Conservation (phyloP, 1,284 basidiomycete species). For the Pisolithus thermaeus region DNA sequence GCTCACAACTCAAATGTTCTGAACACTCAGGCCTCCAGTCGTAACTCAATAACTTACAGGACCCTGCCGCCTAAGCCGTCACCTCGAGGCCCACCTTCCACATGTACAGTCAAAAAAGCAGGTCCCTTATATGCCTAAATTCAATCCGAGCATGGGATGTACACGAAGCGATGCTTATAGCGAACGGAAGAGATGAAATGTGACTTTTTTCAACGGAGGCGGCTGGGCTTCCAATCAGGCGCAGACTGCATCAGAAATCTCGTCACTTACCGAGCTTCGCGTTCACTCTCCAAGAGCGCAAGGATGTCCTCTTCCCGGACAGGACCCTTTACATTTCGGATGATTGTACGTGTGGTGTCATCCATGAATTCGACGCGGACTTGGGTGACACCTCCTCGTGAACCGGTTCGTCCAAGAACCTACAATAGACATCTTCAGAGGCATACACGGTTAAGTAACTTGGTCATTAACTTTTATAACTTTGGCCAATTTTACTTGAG, state of each 20-base stretch:
- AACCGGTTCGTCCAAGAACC: constrained; percentile 98
- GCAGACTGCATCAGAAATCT: not conserved
- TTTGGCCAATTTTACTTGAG: constrained; percentile 91
- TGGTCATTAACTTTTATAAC: constrained; percentile 75
- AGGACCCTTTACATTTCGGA: constrained; percentile 99
- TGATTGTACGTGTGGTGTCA: constrained; percentile 92
- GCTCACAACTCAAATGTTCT: no score
- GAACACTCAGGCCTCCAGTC: no score
- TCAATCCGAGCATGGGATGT: not conserved
- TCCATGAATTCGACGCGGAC: constrained; percentile 99
- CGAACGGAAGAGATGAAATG: not conserved
- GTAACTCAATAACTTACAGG: no score
- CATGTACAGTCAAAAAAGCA: no score
- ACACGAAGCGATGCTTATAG: constrained; percentile 1
- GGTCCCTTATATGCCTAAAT: no score
- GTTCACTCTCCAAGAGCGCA: constrained; percentile 96
- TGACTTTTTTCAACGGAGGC: constrained; percentile 31
- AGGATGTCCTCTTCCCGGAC: constrained; percentile 97
- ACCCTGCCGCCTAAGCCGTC: no score
- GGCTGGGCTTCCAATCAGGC: constrained; percentile 22
- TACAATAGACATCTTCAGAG: constrained; percentile 28
- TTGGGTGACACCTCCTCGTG: constrained; percentile 99
- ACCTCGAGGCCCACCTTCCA: no score
- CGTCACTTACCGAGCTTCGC: constrained; percentile 91
- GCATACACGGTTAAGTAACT: constrained; percentile 4